Evolutionary conservation across 148 eudicot genomes (phyloP).

Genomic region (Silene latifolia): DNA sequence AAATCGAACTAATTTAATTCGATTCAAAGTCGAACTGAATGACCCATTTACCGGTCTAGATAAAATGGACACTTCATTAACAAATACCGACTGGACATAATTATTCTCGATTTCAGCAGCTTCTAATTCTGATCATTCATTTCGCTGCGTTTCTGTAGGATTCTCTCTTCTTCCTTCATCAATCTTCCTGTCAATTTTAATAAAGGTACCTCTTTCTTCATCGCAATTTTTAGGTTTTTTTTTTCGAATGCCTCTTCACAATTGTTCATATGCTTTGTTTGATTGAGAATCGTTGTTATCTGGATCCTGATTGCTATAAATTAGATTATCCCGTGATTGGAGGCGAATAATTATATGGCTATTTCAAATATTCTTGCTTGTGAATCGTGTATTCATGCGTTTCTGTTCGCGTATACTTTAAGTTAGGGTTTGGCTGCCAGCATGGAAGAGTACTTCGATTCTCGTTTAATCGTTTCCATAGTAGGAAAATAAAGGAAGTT

Average conservation of each 20-base stretch:
- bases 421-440: not conserved
- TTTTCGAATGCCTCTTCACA: not conserved
- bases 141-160: slow-evolving; percentile 8
- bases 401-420: not conserved
- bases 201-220: not conserved
- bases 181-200: not conserved
- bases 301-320: not conserved
- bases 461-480: not conserved
- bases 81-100: too few species aligned
- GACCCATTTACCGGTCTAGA: too few species aligned
- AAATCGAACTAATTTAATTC: too few species aligned
- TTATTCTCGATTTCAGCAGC: not conserved
- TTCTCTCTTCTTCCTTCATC: not conserved
- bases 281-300: not conserved
- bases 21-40: too few species aligned
- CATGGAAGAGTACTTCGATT: not conserved
- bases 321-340: not conserved
- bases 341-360: not conserved
- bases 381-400: not conserved
- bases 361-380: not conserved
- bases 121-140: not conserved
- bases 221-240: slow-evolving; percentile 2
- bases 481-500: not conserved
- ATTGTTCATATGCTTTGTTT: not conserved
- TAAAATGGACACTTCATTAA: too few species aligned